These are phyloP conservation scores for Neofusicoccum kwambonambiense DNA, from an alignment of 2,329 filamentous ascomycete genomes.

Conservation along the genomic window DNA sequence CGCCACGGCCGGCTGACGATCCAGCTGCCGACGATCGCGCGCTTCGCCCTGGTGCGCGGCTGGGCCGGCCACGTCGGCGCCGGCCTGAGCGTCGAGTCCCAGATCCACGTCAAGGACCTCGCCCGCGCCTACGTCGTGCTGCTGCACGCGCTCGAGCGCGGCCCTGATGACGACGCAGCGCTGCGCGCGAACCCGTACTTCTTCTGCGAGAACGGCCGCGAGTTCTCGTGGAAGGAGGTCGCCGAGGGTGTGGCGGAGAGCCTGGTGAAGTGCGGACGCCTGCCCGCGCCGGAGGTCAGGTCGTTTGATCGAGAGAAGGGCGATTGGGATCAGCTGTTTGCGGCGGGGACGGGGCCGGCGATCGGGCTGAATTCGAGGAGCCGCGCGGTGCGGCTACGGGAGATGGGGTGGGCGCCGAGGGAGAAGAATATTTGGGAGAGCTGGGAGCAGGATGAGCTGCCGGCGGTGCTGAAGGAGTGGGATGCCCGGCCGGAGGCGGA, in stretches of 20 bases:
- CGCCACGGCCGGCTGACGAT: constrained; percentile 45
- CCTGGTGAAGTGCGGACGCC: constrained; percentile 39
- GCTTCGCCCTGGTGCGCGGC: constrained; percentile 50
- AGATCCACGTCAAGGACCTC: constrained; percentile 50
- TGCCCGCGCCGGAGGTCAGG: constrained; percentile 36
- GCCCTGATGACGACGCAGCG: constrained; percentile 24
- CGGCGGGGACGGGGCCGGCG: constrained; percentile 23
- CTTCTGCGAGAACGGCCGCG: constrained; percentile 48
- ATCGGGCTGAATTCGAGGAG: constrained; percentile 46
- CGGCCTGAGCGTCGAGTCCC: constrained; percentile 43
- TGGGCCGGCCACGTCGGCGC: constrained; percentile 47
- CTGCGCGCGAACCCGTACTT: constrained; percentile 49
- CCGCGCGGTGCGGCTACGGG: constrained; percentile 44
- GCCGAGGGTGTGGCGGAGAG: constrained; percentile 39
- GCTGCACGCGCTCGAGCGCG: constrained; percentile 43
- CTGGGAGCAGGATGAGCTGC: constrained; percentile 45
- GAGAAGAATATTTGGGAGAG: constrained; percentile 45
- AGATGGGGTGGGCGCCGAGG: constrained; percentile 46
- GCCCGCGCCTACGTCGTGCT: constrained; percentile 26
- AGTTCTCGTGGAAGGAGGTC: constrained; percentile 45
- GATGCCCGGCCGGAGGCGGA: neutral
- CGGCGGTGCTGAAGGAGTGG: constrained; percentile 35
- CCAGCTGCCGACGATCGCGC: constrained; percentile 48
- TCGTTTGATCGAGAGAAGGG: constrained; percentile 31
- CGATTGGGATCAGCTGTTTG: constrained; percentile 42